phyloP scores from a whole-genome alignment of 305 asterid species.

The Plantago coronopus region DNA sequence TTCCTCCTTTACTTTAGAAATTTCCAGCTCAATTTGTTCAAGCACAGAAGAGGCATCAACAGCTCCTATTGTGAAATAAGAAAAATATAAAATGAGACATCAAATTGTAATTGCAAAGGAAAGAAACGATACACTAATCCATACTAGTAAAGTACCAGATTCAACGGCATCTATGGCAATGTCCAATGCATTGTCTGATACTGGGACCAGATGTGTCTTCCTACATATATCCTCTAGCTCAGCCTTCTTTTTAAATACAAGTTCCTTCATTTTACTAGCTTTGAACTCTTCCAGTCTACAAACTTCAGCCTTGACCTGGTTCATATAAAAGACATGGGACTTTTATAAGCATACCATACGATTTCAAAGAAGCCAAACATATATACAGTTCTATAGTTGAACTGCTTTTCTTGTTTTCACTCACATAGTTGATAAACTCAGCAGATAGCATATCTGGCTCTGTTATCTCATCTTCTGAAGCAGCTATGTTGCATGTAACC shows the following conservation, averaged over 20 bases:
- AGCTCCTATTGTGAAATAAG: slow-evolving; percentile 49
- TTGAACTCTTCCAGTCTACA: slow-evolving; percentile 84
- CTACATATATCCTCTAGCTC: slow-evolving; percentile 87
- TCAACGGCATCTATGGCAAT: slow-evolving; percentile 74
- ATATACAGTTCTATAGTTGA: neutral
- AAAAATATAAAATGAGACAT: slow-evolving; percentile 15
- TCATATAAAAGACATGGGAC: slow-evolving; percentile 21
- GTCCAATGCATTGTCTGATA: slow-evolving; percentile 55
- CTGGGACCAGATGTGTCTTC: slow-evolving; percentile 74
- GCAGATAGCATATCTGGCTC: slow-evolving; percentile 82
- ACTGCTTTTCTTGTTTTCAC: slow-evolving; percentile 11
- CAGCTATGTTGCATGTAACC: slow-evolving; percentile 83
- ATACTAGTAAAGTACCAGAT: slow-evolving; percentile 50
- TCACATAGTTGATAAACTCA: slow-evolving; percentile 61
- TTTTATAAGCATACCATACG: neutral
- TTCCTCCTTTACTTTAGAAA: slow-evolving; percentile 82
- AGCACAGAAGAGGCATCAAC: slow-evolving; percentile 78
- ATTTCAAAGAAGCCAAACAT: too few species aligned
- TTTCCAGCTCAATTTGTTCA: slow-evolving; percentile 87
- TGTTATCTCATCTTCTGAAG: slow-evolving; percentile 79
- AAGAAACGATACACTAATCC: slow-evolving; percentile 17
- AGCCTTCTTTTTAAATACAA: slow-evolving; percentile 80
- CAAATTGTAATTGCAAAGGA: slow-evolving; percentile 13
- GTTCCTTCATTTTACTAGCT: slow-evolving; percentile 94
- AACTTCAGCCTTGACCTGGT: slow-evolving; percentile 87